These are phyloP conservation scores for Rosa multiflora DNA, from an alignment of 306 rosid species.

Conservation along the genomic window DNA sequence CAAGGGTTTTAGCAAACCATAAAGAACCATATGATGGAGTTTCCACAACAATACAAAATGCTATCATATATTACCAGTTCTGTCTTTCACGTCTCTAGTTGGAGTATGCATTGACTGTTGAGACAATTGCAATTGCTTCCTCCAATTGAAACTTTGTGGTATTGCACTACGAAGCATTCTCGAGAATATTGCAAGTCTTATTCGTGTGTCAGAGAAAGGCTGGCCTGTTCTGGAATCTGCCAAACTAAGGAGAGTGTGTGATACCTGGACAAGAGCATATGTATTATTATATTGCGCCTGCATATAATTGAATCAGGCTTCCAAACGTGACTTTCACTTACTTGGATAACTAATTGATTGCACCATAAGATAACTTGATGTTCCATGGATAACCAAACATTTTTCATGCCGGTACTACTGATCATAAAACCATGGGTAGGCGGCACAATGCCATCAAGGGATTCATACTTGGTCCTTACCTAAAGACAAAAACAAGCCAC, in stretches of 20 bases:
- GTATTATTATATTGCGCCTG: constrained; percentile 7
- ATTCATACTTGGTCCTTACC: constrained; percentile 80
- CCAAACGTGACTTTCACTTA: constrained; percentile 38
- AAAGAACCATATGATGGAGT: neutral
- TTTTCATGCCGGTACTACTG: constrained; percentile 88
- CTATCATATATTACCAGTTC: constrained; percentile 51
- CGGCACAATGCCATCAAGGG: constrained; percentile 93
- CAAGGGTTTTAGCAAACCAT: neutral
- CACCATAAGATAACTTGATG: constrained; percentile 99
- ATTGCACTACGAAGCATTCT: constrained; percentile 89
- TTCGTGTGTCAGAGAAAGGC: constrained; percentile 60
- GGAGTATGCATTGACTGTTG: constrained; percentile 45
- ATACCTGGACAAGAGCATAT: constrained; percentile 59
- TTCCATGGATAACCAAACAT: constrained; percentile 99
- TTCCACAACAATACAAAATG: neutral
- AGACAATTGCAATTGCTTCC: constrained; percentile 47
- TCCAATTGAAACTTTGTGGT: constrained; percentile 64
- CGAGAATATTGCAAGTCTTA: constrained; percentile 62
- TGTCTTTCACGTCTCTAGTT: constrained; percentile 42
- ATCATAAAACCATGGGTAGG: constrained; percentile 97
- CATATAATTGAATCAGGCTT: constrained; percentile 23
- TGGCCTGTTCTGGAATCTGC: constrained; percentile 74
- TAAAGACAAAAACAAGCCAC: constrained; percentile 30
- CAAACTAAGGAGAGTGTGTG: constrained; percentile 93
- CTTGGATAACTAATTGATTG: constrained; percentile 92